A percentile compares a stretch with the other conserved stretches of the same genome.
phyloP scores from a whole-genome alignment of 306 rosid species.

The Vigna reflexopilosa region DNA sequence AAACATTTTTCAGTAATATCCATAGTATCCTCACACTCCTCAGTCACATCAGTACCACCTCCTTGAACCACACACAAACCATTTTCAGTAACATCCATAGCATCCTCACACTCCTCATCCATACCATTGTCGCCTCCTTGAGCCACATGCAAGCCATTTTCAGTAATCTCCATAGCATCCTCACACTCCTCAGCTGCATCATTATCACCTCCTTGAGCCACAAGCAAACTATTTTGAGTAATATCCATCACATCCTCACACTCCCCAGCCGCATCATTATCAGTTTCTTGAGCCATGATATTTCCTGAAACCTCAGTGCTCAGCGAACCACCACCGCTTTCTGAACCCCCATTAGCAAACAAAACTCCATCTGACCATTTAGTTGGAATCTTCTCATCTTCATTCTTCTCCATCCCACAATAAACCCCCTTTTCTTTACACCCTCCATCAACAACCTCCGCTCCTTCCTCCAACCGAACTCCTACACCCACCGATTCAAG shows the following conservation, averaged over 20 bases:
- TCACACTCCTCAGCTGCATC: slow-evolving; percentile 6
- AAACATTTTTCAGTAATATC: neutral
- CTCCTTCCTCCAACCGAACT: slow-evolving; percentile 37
- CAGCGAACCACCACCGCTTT: slow-evolving; percentile 13
- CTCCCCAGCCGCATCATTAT: slow-evolving; percentile 9
- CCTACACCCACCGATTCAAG: slow-evolving; percentile 27
- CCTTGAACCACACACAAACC: too few species aligned
- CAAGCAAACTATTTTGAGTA: slow-evolving; percentile 15
- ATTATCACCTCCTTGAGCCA: slow-evolving; percentile 23
- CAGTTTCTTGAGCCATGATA: slow-evolving; percentile 10
- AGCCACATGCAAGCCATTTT: neutral
- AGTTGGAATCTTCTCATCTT: neutral
- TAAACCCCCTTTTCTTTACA: slow-evolving; percentile 27
- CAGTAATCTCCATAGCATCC: slow-evolving; percentile 26
- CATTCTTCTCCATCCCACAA: slow-evolving; percentile 24
- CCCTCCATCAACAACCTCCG: slow-evolving; percentile 40
- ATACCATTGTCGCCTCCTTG: slow-evolving; percentile 23
- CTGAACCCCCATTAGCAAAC: slow-evolving; percentile 21
- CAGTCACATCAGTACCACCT: too few species aligned
- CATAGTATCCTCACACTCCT: too few species aligned
- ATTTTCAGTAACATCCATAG: too few species aligned
- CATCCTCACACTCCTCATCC: neutral
- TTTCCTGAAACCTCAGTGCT: neutral
- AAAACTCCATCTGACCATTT: slow-evolving; percentile 35
- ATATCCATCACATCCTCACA: slow-evolving; percentile 13